A percentile compares a stretch with the other conserved stretches of the same genome.
Evolutionary conservation across 2,329 filamentous ascomycete species (phyloP).

Genomic region (Penicillium psychrosexuale): DNA sequence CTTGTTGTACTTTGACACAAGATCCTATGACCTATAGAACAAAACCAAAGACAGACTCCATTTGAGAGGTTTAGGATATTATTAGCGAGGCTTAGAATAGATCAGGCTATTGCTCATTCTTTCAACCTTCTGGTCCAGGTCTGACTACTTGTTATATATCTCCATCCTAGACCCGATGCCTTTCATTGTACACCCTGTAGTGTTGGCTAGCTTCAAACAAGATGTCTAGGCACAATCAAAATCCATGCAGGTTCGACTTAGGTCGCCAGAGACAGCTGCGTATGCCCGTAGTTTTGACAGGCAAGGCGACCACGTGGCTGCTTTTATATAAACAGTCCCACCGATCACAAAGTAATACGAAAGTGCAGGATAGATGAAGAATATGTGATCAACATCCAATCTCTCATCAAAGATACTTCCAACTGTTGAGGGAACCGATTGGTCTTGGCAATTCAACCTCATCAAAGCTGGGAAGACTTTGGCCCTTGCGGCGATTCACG

Average conservation of each 20-base stretch:
- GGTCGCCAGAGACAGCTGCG: background rate
- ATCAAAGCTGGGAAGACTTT: constrained; percentile 7
- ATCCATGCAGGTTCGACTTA: background rate
- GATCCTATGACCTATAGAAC: background rate
- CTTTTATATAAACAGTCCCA: background rate
- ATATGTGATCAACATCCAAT: background rate
- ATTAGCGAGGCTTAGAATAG: background rate
- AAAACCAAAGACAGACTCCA: background rate
- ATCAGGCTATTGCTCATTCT: background rate
- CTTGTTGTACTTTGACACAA: background rate
- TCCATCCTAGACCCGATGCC: background rate
- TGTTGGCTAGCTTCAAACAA: background rate
- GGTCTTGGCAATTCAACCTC: constrained; percentile 7
- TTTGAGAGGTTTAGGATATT: background rate
- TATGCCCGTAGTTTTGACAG: background rate
- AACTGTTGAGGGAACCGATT: background rate
- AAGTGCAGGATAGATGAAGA: background rate
- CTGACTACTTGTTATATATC: too few species aligned
- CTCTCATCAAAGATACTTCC: background rate
- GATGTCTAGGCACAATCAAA: background rate
- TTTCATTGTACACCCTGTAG: background rate
- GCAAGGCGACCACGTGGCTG: background rate
- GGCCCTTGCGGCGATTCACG: constrained; percentile 11
- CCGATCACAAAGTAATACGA: background rate
- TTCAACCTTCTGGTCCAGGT: background rate